Percentiles rank a stretch among this genome's conserved stretches.
phyloP scores from a whole-genome alignment of 192 early-diverging fungal species.

The Backusella sp. region DNA sequence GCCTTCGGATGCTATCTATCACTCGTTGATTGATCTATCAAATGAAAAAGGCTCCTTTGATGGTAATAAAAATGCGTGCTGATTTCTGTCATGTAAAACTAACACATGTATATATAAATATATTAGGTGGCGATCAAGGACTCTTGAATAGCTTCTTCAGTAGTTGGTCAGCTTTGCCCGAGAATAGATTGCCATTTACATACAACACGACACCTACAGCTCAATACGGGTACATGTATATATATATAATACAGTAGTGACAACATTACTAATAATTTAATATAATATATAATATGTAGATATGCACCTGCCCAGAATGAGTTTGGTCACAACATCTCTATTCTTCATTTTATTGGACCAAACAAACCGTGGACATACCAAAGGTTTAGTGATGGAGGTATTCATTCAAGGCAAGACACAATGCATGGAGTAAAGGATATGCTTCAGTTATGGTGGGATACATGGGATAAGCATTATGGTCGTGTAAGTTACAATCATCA shows the following conservation, averaged over 20 bases:
- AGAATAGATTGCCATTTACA: constrained; percentile 79
- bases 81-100: constrained; percentile 18
- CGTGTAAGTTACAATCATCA: constrained; percentile 10
- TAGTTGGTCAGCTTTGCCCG: constrained; percentile 64
- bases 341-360: constrained; percentile 88
- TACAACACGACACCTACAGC: constrained; percentile 88
- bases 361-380: constrained; percentile 89
- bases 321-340: constrained; percentile 68
- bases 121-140: constrained; percentile 88
- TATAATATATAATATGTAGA: constrained; percentile 22
- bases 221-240: constrained; percentile 62
- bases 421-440: constrained; percentile 53
- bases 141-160: constrained; percentile 87
- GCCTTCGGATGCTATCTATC: constrained; percentile 53
- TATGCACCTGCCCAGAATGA: constrained; percentile 79
- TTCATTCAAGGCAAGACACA: constrained; percentile 46
- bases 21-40: constrained; percentile 50
- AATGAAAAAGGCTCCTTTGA: constrained; percentile 73
- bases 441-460: constrained; percentile 72
- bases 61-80: constrained; percentile 47
- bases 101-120: no score
- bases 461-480: constrained; percentile 58
- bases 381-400: constrained; percentile 58
- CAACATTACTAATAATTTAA: no score
- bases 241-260: neutral